These are phyloP conservation scores for Dichotomocladium elegans DNA, from an alignment of 371 early-diverging fungal genomes.

Conservation along the genomic window DNA sequence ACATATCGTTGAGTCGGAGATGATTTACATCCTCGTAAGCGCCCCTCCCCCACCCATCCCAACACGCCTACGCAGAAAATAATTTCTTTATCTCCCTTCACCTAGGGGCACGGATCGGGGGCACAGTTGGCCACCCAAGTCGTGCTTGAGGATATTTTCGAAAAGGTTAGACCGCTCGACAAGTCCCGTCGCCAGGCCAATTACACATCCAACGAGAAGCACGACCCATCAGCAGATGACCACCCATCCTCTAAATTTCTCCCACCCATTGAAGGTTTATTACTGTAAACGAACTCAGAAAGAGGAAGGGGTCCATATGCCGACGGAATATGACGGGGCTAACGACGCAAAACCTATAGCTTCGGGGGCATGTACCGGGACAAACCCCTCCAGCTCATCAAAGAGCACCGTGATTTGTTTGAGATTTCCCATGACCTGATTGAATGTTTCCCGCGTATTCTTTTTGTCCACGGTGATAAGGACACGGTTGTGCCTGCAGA, in stretches of 20 bases:
- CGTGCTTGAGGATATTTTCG: slow-evolving; percentile 35
- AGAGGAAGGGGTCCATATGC: too few relatives aligned
- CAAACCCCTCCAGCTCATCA: slow-evolving; percentile 27
- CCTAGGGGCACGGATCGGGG: slow-evolving; percentile 50
- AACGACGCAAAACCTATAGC: slow-evolving; percentile 10
- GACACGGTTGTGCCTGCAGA: slow-evolving; percentile 31
- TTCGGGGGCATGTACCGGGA: slow-evolving; percentile 65
- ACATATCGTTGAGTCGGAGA: slow-evolving; percentile 46
- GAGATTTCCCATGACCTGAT: slow-evolving; percentile 27
- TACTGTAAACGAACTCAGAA: slow-evolving; percentile 29
- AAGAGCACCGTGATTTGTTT: slow-evolving; percentile 19
- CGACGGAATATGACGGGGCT: too few relatives aligned
- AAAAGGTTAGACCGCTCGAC: slow-evolving; percentile 21
- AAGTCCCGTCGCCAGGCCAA: background rate
- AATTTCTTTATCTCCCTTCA: background rate
- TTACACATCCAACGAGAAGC: slow-evolving; percentile 3
- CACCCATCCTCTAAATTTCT: slow-evolving; percentile 18
- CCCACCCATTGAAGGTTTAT: slow-evolving; percentile 53
- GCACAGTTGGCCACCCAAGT: slow-evolving; percentile 43
- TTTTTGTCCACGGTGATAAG: slow-evolving; percentile 45
- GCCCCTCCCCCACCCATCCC: background rate
- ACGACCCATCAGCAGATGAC: slow-evolving; percentile 6
- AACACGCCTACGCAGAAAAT: too few relatives aligned
- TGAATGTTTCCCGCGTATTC: slow-evolving; percentile 37
- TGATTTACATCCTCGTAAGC: slow-evolving; percentile 58